Base-by-base conservation (phyloP, 176 grass and related monocot species). In the Juncus effusus region DNA sequence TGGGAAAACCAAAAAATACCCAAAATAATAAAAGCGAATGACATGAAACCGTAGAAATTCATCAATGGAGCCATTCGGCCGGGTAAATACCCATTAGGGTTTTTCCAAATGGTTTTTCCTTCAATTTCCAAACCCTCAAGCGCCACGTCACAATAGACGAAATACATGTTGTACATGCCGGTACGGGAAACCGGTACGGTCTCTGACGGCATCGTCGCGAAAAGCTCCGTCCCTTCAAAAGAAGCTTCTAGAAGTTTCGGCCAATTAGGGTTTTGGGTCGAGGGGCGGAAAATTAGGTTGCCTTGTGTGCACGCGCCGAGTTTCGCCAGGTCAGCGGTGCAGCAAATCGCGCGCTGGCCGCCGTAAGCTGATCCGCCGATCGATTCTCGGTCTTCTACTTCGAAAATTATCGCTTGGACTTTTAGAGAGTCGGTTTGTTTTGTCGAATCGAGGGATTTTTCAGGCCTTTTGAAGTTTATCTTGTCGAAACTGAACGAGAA, bases 121-220 rank as follows among this genome's bases (percentile, higher is more conserved):
- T 99, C 83, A 1, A 99, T 94, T 61, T 89, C 78, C 78, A 99
- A 60, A 49, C 70, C 86, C 78, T 70, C 62, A 51, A 99, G 89
- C 58, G 85, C 62, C 0, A 85, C 83, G 56, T 93, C 78, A 59
- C 95, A 99, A 72, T 99, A 87, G 60, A 99, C 82, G 38, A 99
- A 99, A 55, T 99, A 99, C 89, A 99, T 80, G 63, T 99, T 99
- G 69, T 94, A 99, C 95, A 99, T 99, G 58, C 95, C 95, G 73
- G 83, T 90, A 79, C 80, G 85, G 6, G 68, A 75, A 77, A 99
- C 83, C 6, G 80, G 78, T 84, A 99, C 77, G 38, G 76, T 90
- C 59, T 77, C 76, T 8, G 85, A 85, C 15, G 76, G 85, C 16
- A 99, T 72, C 3, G 80, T 86, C 78, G 95, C 73, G 58, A 79